Evolutionary conservation across 2,329 filamentous ascomycete species (phyloP), one percentile per base, ranked within the genome.

Genomic region (Moelleriella libera): DNA sequence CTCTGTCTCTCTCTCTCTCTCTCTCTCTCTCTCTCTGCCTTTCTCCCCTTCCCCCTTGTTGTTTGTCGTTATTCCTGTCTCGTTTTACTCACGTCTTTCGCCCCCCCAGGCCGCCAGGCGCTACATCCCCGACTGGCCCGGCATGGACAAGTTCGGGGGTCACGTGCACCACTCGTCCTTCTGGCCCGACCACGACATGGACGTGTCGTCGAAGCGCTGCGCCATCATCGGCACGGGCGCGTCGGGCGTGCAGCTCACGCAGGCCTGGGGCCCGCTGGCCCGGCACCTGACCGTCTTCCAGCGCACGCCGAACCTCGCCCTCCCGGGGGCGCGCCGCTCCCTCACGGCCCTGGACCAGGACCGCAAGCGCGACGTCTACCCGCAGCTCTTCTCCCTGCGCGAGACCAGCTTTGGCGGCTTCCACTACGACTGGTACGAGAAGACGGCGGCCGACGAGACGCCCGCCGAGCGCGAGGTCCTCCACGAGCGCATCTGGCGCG

Each of bases 191-290:
- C 63, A 70, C 4, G 66, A 72, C 5, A 65, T 82, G n/a, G 67
- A 75, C 46, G 69, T 79, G 30, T 68, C 68, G 41, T 70, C 70
- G 44, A 83, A 83, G 58, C 69, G 71, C 14, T 71, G 76, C 45
- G 80, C 72, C 12, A 71, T 83, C 48, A 75, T 84, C 34, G 80
- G 81, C 10, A 83, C 78, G 0, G 80, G 80, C 1, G 75, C 79
- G 0, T 77, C 77, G 0, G 80, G 80, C 1, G 72, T 83, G 1
- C 80, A 84, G 53, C 73, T 82, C 42, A 70, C 73, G 1, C 80
- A 85, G 52, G 78, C 76, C 47, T 75, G 73, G 60, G 75, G 71
- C 2, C 72, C 72, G 2, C 57, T 68, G 10, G 76, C 71, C 0
- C 69, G 65, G 5, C 61, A 72, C 1, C 52, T 85, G 29, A 70